Base-by-base conservation (phyloP, 2,329 filamentous ascomycete species). In the Geosmithia putterillii region DNA sequence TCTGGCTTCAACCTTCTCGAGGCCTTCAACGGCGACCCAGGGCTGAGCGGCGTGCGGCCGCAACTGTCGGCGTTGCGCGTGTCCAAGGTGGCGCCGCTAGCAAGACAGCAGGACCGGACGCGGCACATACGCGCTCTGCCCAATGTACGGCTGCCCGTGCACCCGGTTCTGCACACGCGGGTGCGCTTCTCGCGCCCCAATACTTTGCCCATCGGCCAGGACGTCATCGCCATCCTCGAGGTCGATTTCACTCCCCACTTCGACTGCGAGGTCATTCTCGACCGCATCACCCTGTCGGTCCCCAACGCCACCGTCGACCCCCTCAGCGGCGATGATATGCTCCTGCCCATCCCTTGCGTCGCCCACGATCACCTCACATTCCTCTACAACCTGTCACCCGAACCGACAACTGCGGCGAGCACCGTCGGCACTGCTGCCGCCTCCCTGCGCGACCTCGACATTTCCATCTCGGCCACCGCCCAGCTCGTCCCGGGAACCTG, bases 1-100 rank as follows among this genome's bases (percentile, higher is more conserved):
- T 73, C 80, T 7, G 80, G 83, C 2, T 68, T 86, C 48, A 92
- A 90, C 57, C 67, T 90, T n/a, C 73, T 92, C 14, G 81, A 85
- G 54, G 74, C 85, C 3, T 84, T 90, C 47, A 70, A 73, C 42
- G 69, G 68, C 47, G 84, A 88, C 54, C 74, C 79, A 19, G 72
- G 71, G 21, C 65, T 87, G 17, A 66, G 64, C 15, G 76, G 79
- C 32, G 64, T 77, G 21, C 70, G 71, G 50, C 82, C 85, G 40
- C 74, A 76, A 23, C 67, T 92, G 2, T 87, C 84, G 9, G 83
- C 85, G 5, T 68, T 83, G 47, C 72, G 84, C 40, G 83, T 90
- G 28, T 86, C 81, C 37, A 76, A 82, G 48, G 82, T 89, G 4
- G 77, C 81, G 7, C 85, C 83, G 5, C 70, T 76, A 37, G 77